Conservation (phyloP, 495 filamentous ascomycete species). For the Penicillium fimorum region DNA sequence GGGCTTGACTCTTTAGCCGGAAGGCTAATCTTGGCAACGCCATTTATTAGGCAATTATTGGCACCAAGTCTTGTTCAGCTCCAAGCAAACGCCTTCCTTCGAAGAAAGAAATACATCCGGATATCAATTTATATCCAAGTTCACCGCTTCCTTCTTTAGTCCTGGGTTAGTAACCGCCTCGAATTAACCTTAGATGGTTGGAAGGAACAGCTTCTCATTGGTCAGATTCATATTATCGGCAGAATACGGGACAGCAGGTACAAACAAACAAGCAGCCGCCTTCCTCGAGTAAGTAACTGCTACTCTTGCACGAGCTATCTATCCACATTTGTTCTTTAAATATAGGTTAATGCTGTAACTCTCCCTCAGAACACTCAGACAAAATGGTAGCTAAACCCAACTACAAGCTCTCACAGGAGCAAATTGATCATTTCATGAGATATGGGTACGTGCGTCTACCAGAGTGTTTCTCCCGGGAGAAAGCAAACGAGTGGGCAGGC, state of each 20-base stretch:
- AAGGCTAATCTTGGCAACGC: slow-evolving; percentile 2
- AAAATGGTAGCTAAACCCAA: slow-evolving; percentile 1
- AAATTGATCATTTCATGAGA: slow-evolving; percentile 64
- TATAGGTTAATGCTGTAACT: background rate
- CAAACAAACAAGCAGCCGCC: background rate
- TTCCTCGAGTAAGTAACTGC: slow-evolving; percentile 5
- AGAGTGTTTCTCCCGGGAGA: slow-evolving; percentile 59
- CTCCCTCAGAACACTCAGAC: background rate
- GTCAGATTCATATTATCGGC: background rate
- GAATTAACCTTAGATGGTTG: too few relatives aligned
- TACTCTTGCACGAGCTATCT: background rate
- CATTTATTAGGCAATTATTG: background rate
- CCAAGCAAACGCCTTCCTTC: background rate
- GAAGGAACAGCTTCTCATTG: background rate
- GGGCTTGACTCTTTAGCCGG: slow-evolving; percentile 15
- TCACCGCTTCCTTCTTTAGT: background rate
- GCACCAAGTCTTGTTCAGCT: background rate
- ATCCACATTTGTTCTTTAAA: background rate
- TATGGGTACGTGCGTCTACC: slow-evolving; percentile 64
- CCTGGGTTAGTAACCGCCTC: background rate
- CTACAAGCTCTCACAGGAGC: slow-evolving; percentile 50
- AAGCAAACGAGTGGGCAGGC: slow-evolving; percentile 54
- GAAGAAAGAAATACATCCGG: background rate
- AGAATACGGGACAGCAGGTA: background rate
- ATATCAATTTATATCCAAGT: background rate